Percentiles rank a stretch among this genome's conserved stretches.
Evolutionary conservation across 2,329 filamentous ascomycete genomes (phyloP).

Genomic region (Zelopaecilomyces penicillatus): DNA sequence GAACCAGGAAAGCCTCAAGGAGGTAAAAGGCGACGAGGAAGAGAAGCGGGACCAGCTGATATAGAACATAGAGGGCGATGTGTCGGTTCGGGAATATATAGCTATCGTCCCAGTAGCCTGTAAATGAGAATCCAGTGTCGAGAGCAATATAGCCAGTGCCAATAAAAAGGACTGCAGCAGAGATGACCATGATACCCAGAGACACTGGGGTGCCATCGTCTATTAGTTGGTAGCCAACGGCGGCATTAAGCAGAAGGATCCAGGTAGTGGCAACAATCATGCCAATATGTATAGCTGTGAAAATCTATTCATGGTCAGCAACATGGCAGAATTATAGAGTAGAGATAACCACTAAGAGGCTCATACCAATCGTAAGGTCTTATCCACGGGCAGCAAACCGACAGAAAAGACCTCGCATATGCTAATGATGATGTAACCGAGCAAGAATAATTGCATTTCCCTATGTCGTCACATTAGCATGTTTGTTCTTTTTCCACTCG

Average conservation of each 20-base stretch:
- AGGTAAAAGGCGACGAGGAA: slow-evolving; percentile 85
- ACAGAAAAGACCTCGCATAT: slow-evolving; percentile 97
- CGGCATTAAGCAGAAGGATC: slow-evolving; percentile 84
- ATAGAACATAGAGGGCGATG: slow-evolving; percentile 87
- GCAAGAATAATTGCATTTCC: slow-evolving; percentile 92
- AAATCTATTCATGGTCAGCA: slow-evolving; percentile 49
- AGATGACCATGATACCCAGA: slow-evolving; percentile 63
- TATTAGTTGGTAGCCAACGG: slow-evolving; percentile 86
- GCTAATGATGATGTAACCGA: slow-evolving; percentile 76
- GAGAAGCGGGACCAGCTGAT: slow-evolving; percentile 79
- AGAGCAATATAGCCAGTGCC: slow-evolving; percentile 94
- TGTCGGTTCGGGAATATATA: slow-evolving; percentile 54
- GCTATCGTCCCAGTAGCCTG: slow-evolving; percentile 63
- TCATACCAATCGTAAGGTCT: slow-evolving; percentile 63
- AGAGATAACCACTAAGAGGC: neutral
- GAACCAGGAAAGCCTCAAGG: slow-evolving; percentile 74
- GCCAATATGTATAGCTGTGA: slow-evolving; percentile 83
- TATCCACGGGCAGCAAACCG: slow-evolving; percentile 72
- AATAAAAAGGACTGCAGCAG: slow-evolving; percentile 65
- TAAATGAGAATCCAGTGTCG: slow-evolving; percentile 85
- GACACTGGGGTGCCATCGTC: slow-evolving; percentile 89
- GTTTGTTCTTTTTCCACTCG: neutral
- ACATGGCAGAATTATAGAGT: neutral
- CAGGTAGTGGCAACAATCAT: slow-evolving; percentile 81
- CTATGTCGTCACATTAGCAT: slow-evolving; percentile 36